Conservation (phyloP, 2,329 filamentous ascomycete species). For the Calonectria hawksworthii region DNA sequence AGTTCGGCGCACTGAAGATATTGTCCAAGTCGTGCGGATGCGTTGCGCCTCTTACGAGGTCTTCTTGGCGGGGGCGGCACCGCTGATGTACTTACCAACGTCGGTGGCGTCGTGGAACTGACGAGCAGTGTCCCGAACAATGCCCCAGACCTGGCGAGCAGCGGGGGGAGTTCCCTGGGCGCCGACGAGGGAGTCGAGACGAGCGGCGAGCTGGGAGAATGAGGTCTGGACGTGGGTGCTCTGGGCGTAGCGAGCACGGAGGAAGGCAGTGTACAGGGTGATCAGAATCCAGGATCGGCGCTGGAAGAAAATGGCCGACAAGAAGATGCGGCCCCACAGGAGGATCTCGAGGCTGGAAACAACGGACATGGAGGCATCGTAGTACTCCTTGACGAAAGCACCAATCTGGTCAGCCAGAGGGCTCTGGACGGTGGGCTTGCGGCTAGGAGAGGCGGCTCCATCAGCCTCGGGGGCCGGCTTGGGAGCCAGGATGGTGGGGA, state of each 20-base stretch:
- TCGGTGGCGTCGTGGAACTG: constrained; percentile 87
- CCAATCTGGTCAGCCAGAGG: constrained; percentile 87
- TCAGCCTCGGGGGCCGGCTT: constrained; percentile 66
- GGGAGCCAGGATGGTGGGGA: constrained; percentile 85
- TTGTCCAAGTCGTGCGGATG: constrained; percentile 15
- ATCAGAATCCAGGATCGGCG: constrained; percentile 93
- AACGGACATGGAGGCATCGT: constrained; percentile 94
- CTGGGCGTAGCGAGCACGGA: constrained; percentile 90
- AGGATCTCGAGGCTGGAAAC: constrained; percentile 90
- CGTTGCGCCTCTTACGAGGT: constrained; percentile 51
- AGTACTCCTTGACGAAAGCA: constrained; percentile 97
- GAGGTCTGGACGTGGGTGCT: constrained; percentile 93
- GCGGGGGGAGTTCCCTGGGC: constrained; percentile 89
- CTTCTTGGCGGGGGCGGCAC: constrained; percentile 66
- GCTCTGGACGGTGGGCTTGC: constrained; percentile 62
- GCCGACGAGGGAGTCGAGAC: constrained; percentile 85
- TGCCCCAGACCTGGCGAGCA: constrained; percentile 84
- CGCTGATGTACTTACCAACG: constrained; percentile 77
- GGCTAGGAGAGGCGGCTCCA: constrained; percentile 63
- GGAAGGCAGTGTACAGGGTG: constrained; percentile 88
- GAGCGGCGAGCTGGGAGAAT: constrained; percentile 78
- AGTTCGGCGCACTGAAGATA: constrained; percentile 19
- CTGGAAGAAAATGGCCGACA: constrained; percentile 88
- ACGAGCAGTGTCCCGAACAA: constrained; percentile 78
- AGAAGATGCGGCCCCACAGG: constrained; percentile 86